These are phyloP conservation scores for Globisporangium parvum DNA, from an alignment of 352 stramenopile genomes.

Conservation along the genomic window DNA sequence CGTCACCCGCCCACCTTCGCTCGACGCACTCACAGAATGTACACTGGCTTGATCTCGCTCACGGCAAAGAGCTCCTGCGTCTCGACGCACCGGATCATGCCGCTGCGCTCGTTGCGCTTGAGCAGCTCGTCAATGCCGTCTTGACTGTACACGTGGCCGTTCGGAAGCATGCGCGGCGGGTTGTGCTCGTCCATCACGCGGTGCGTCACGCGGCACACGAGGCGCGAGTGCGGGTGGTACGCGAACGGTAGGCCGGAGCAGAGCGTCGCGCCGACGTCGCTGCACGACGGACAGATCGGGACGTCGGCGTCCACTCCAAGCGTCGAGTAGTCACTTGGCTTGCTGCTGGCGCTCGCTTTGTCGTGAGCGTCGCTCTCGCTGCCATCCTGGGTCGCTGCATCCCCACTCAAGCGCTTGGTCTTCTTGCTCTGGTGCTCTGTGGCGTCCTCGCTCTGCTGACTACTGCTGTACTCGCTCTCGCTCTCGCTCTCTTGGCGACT, in stretches of 20 bases:
- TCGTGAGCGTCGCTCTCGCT: background rate
- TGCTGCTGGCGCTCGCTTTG: slow-evolving; percentile 17
- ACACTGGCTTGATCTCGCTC: slow-evolving; percentile 65
- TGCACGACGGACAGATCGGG: slow-evolving; percentile 71
- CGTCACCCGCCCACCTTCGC: background rate
- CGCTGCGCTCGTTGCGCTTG: slow-evolving; percentile 24
- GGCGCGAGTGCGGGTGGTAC: slow-evolving; percentile 76
- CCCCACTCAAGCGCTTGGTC: slow-evolving; percentile 21
- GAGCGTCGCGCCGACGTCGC: slow-evolving; percentile 56
- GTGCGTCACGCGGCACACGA: slow-evolving; percentile 76
- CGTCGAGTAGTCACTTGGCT: background rate
- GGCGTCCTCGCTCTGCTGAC: slow-evolving; percentile 14
- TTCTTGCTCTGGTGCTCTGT: slow-evolving; percentile 39
- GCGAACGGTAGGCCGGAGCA: slow-evolving; percentile 56
- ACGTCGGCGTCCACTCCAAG: slow-evolving; percentile 16
- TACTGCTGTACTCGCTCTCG: slow-evolving; percentile 6
- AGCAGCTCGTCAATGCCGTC: slow-evolving; percentile 56
- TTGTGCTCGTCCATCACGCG: slow-evolving; percentile 85
- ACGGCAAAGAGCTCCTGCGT: slow-evolving; percentile 62
- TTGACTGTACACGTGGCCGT: slow-evolving; percentile 81
- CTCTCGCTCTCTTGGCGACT: slow-evolving; percentile 17
- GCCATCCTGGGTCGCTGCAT: background rate
- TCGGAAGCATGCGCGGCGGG: slow-evolving; percentile 69
- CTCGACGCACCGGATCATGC: slow-evolving; percentile 67
- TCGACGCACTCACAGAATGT: slow-evolving; percentile 45